These are phyloP conservation scores for Cantharellus cinnabarinus DNA, from an alignment of 768 basidiomycete genomes.

Conservation along the genomic window DNA sequence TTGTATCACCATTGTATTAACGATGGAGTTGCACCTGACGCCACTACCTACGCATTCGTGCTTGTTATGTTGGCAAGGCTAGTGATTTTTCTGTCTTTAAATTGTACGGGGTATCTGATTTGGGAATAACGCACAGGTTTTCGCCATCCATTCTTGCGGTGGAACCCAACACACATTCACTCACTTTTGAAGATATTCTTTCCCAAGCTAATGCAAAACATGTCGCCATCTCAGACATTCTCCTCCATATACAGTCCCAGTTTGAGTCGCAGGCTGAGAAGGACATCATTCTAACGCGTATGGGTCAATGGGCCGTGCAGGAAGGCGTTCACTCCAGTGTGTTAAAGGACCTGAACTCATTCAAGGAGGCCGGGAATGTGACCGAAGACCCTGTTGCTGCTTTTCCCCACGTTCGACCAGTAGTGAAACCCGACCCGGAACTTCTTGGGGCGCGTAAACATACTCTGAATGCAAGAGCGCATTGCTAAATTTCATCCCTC, in stretches of 20 bases:
- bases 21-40: slow-evolving; percentile 30
- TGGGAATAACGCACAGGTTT: too few species aligned
- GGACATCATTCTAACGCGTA: neutral
- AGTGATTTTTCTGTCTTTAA: slow-evolving; percentile 9
- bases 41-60: slow-evolving; percentile 49
- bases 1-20: slow-evolving; percentile 34
- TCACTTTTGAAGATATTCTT: neutral
- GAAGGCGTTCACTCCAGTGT: neutral
- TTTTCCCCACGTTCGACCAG: neutral
- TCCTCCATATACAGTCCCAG: neutral
- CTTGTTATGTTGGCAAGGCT: slow-evolving; percentile 37
- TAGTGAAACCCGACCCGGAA: neutral
- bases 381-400: neutral
- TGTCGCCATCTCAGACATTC: neutral
- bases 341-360: neutral
- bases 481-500: neutral
- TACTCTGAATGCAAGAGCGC: neutral
- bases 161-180: slow-evolving; percentile 2
- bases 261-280: neutral
- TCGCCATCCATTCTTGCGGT: slow-evolving; percentile 1
- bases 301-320: neutral
- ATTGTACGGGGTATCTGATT: neutral
- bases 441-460: neutral
- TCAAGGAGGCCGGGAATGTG: neutral
- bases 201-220: neutral